A percentile compares a stretch with the other conserved stretches of the same genome.
Evolutionary conservation across 208 protist genomes (phyloP).

Genomic region (Trypanosoma scelopori): DNA sequence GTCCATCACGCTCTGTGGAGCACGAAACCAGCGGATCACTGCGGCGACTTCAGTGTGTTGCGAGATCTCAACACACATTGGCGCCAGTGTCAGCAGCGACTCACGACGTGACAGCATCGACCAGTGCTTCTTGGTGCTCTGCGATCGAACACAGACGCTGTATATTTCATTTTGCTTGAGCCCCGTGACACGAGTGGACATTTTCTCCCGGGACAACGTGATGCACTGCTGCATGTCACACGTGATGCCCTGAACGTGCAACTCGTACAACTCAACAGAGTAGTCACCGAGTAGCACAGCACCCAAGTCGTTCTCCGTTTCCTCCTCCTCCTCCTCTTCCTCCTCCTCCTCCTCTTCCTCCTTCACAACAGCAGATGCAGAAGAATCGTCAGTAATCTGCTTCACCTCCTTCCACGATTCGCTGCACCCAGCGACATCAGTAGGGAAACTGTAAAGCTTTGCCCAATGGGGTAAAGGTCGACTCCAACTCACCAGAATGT

Average conservation of each 20-base stretch:
- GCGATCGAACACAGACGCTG: conserved; percentile 73
- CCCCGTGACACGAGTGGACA: conserved; percentile 49
- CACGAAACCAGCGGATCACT: conserved; percentile 64
- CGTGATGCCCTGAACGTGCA: conserved; percentile 71
- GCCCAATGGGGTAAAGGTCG: conserved; percentile 60
- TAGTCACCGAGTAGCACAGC: conserved; percentile 73
- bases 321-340: neutral
- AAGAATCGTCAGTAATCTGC: neutral
- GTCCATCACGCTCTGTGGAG: conserved; percentile 39
- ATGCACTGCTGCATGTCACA: conserved; percentile 46
- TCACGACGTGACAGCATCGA: conserved; percentile 77
- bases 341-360: neutral
- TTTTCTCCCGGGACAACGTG: conserved; percentile 52
- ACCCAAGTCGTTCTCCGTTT: conserved; percentile 16
- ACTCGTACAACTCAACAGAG: conserved; percentile 72
- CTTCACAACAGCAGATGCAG: neutral
- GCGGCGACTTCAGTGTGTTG: conserved; percentile 77
- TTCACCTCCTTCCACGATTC: neutral
- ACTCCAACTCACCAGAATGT: conserved; percentile 66
- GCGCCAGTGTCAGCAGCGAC: conserved; percentile 75
- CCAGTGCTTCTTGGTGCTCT: conserved; percentile 81
- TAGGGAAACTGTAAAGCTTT: neutral
- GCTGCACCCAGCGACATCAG: neutral
- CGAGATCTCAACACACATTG: conserved; percentile 52
- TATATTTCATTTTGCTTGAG: conserved; percentile 85